These are phyloP conservation scores for Fusarium temperatum DNA, from an alignment of 2,329 filamentous ascomycete species.

Conservation along the genomic window DNA sequence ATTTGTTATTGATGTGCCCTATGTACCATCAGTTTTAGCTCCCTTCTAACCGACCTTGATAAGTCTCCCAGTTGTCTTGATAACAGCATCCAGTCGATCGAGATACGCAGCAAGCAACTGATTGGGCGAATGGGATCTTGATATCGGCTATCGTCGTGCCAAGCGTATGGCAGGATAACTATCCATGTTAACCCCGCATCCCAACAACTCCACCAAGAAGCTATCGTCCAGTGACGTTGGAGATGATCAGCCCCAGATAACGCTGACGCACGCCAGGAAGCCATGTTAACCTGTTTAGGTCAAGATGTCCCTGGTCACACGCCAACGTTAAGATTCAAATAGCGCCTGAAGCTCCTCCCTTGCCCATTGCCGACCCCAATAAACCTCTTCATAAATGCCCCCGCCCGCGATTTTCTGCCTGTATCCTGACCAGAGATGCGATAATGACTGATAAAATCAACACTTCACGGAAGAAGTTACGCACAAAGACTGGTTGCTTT, in stretches of 20 bases:
- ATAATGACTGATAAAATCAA: background rate
- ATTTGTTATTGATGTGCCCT: no score
- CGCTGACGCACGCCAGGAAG: background rate
- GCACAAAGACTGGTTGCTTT: constrained; percentile 32
- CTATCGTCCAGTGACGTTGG: background rate
- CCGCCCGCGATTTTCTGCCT: background rate
- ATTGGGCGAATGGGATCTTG: background rate
- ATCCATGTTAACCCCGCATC: background rate
- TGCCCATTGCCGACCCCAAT: fast-evolving
- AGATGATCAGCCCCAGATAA: background rate
- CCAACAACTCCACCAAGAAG: background rate
- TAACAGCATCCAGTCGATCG: background rate
- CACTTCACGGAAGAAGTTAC: constrained; percentile 1
- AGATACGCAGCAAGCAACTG: background rate
- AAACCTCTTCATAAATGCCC: background rate
- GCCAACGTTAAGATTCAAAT: background rate
- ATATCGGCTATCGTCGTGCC: background rate
- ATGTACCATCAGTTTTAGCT: no score
- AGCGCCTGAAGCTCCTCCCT: background rate
- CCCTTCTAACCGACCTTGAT: background rate
- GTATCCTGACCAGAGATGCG: background rate
- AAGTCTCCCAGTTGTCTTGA: background rate
- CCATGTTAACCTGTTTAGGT: background rate
- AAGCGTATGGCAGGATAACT: background rate
- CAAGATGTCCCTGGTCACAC: background rate